Base-by-base conservation (phyloP, 352 stramenopile genomes). In the Phytopythium boreale region DNA sequence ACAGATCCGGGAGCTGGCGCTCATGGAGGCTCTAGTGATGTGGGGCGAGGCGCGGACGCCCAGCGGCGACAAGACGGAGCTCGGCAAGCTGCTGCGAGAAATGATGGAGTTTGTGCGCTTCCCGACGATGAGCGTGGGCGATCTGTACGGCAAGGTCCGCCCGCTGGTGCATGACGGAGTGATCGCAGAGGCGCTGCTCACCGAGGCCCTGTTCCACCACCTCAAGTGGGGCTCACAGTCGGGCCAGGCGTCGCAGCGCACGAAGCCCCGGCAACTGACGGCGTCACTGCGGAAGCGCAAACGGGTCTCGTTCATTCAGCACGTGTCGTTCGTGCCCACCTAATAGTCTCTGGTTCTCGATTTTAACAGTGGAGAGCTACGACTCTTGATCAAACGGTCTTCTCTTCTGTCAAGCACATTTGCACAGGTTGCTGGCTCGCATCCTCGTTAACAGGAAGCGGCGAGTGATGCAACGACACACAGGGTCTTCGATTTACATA, bases 81-180 rank as follows among this genome's bases (percentile, higher is more conserved):
- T 94, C 29, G 63, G 84, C 11, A 71, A 83, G 29, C 74, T 94
- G 47, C 62, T 96, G 29, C 68, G 66, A 0, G 87, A 94, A 47
- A 75, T 93, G 52, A 92, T 94, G 84, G 79, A 93, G 68, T 83
- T 87, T 55, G 80, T 96, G 52, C 85, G 87, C 31, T 96, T 93
- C 62, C 80, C 85, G 12, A 93, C 85, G 0, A 96, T 96, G 87
- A 96, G 84, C 49, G 87, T 96, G 46, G 88, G 82, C 34, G 85
- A 92, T 61, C 59, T 96, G 11, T 93, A 95, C 49, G 83, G 87
- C 43, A 95, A 93, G 84, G 87, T 95, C 37, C 81, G 80, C 4
- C 83, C 84, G 3, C 76, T 95, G 2, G 85, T 93, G 19, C 71
- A 74, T 20, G 75, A 90, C 27, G 72, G 75, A 14, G 68, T 92